These are phyloP conservation scores for Emericellopsis atlantica DNA, from an alignment of 2,329 filamentous ascomycete genomes.

Conservation along the genomic window DNA sequence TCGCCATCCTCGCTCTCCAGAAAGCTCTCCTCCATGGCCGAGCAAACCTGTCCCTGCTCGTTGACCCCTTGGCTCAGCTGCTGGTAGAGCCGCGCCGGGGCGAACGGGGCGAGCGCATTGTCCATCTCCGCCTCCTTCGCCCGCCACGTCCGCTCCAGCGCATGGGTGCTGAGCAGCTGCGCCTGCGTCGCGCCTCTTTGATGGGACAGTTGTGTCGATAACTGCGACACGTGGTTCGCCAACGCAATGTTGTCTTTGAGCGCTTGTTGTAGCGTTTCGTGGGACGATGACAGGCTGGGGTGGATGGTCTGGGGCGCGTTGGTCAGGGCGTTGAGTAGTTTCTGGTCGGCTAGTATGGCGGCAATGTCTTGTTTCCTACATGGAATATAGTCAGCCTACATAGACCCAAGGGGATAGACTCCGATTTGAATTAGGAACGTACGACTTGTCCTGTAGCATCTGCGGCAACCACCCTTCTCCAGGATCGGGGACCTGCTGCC, in stretches of 20 bases:
- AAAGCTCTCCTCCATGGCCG: slow-evolving; percentile 86
- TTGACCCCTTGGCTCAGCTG: slow-evolving; percentile 61
- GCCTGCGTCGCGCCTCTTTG: slow-evolving; percentile 64
- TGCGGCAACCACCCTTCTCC: slow-evolving; percentile 70
- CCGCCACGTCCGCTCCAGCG: slow-evolving; percentile 84
- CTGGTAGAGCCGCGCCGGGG: slow-evolving; percentile 77
- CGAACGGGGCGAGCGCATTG: slow-evolving; percentile 68
- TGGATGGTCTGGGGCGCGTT: slow-evolving; percentile 56
- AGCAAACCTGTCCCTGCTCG: slow-evolving; percentile 73
- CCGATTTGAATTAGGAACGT: slow-evolving; percentile 15
- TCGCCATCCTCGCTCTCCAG: slow-evolving; percentile 41
- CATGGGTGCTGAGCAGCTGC: slow-evolving; percentile 69
- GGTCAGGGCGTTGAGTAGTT: slow-evolving; percentile 63
- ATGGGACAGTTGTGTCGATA: slow-evolving; percentile 43
- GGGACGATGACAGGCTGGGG: slow-evolving; percentile 55
- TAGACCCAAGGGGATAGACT: no score
- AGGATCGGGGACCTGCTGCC: slow-evolving; percentile 36
- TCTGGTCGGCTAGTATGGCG: slow-evolving; percentile 49
- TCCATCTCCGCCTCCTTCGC: slow-evolving; percentile 86
- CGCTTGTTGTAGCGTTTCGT: slow-evolving; percentile 49
- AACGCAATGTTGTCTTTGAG: slow-evolving; percentile 62
- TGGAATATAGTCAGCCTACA: background rate
- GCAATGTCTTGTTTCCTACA: slow-evolving; percentile 68
- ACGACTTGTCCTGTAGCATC: slow-evolving; percentile 73
- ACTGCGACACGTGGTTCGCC: slow-evolving; percentile 46